Percentiles rank a stretch among this genome's conserved stretches.
These are phyloP conservation scores for Silene vulgaris DNA, from an alignment of 179 eudicot species.

Conservation along the genomic window DNA sequence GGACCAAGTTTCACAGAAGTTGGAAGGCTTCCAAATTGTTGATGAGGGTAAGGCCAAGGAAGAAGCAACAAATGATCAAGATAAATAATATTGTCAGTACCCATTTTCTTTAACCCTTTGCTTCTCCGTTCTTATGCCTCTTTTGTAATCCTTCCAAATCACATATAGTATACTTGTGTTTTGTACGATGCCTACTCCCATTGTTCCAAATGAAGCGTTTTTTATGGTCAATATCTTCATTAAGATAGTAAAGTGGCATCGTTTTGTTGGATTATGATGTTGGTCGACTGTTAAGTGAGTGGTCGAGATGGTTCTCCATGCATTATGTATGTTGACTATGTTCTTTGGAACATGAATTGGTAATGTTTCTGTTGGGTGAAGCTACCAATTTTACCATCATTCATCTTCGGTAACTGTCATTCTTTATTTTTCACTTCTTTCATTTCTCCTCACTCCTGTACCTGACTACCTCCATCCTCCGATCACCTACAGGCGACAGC, in stretches of 20 bases:
- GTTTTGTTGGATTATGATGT: neutral
- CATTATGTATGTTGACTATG: neutral
- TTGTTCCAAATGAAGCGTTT: neutral
- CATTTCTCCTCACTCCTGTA: neutral
- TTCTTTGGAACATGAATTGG: neutral
- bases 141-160: neutral
- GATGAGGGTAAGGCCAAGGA: conserved; percentile 50
- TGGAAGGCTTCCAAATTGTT: conserved; percentile 43
- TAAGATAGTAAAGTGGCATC: neutral
- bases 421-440: neutral
- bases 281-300: neutral
- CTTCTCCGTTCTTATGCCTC: conserved; percentile 14
- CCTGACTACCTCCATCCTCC: neutral
- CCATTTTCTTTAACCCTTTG: conserved; percentile 12
- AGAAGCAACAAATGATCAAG: conserved; percentile 27
- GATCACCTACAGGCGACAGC: neutral
- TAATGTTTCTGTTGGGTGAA: neutral
- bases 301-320: neutral
- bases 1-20: conserved; percentile 43
- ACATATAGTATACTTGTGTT: neutral
- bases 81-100: neutral
- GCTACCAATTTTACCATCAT: neutral
- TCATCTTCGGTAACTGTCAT: neutral
- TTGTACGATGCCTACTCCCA: neutral
- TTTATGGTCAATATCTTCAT: neutral